Conservation (phyloP, 2,329 filamentous ascomycete species). For the Colletotrichum liriopes region DNA sequence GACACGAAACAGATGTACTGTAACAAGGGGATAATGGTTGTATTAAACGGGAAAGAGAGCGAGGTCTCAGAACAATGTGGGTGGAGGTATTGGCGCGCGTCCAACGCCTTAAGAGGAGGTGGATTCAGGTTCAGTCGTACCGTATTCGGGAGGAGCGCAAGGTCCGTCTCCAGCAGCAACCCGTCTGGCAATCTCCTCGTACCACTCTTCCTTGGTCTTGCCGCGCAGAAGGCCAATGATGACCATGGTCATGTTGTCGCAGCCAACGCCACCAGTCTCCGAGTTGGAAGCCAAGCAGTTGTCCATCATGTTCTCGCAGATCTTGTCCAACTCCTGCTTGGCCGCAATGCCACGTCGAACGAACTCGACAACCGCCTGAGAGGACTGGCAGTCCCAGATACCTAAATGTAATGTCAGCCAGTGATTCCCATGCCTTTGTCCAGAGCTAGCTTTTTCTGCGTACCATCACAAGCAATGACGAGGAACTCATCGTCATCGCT, state of each 20-base stretch:
- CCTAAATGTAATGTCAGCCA: conserved; percentile 68
- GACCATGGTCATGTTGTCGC: conserved; percentile 99
- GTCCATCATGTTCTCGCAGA: conserved; percentile 99
- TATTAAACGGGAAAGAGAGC: conserved; percentile 39
- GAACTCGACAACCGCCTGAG: conserved; percentile 97
- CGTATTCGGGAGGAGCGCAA: conserved; percentile 99
- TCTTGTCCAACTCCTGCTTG: conserved; percentile 93
- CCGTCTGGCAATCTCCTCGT: conserved; percentile 92
- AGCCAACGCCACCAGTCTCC: conserved; percentile 96
- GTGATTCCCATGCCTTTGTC: not conserved
- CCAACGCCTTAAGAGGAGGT: conserved; percentile 43
- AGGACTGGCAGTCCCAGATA: conserved; percentile 99
- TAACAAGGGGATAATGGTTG: conserved; percentile 34
- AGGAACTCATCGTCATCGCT: conserved; percentile 96
- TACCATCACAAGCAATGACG: conserved; percentile 93
- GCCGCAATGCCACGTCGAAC: conserved; percentile 96
- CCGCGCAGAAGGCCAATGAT: conserved; percentile 91
- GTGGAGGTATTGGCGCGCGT: conserved; percentile 35
- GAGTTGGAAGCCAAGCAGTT: conserved; percentile 98
- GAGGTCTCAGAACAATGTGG: conserved; percentile 31
- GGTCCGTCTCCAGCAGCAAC: conserved; percentile 98
- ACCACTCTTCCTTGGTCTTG: conserved; percentile 98
- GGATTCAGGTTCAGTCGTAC: conserved; percentile 72
- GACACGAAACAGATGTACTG: conserved; percentile 37
- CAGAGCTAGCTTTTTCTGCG: conserved; percentile 51